Percentiles rank a stretch among this genome's conserved stretches.
Evolutionary conservation across 2,329 filamentous ascomycete species (phyloP).

Genomic region (Aspergillus tanneri): DNA sequence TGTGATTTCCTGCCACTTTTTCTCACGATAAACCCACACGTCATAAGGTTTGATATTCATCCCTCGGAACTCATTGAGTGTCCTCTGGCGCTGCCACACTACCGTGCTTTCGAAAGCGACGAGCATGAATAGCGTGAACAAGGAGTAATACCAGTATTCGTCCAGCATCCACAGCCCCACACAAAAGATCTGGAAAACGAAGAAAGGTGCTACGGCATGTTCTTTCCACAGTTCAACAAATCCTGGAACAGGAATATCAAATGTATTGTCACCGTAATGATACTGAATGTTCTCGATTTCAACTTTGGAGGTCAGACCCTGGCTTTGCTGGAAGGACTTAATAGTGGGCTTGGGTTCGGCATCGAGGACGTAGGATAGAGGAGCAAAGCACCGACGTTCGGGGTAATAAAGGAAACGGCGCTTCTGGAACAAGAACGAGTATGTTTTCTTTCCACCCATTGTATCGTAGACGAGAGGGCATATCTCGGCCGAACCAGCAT

Average conservation of each 20-base stretch:
- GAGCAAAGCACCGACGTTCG: conserved; percentile 71
- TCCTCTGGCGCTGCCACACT: conserved; percentile 97
- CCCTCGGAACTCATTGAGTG: conserved; percentile 90
- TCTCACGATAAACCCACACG: conserved; percentile 82
- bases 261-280: conserved; percentile 93
- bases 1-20: conserved; percentile 82
- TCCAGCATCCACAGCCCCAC: conserved; percentile 98
- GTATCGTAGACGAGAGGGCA: conserved; percentile 76
- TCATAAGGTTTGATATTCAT: conserved; percentile 99
- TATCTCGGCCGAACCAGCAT: conserved; percentile 86
- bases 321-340: conserved; percentile 73
- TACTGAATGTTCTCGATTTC: conserved; percentile 79
- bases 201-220: conserved; percentile 97
- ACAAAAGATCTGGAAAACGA: conserved; percentile 98
- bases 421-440: conserved; percentile 97
- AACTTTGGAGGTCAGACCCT: conserved; percentile 70
- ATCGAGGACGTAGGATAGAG: conserved; percentile 81
- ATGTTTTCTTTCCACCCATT: conserved; percentile 68
- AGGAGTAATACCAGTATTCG: conserved; percentile 99
- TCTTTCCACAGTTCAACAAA: conserved; percentile 97
- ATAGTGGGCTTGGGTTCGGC: conserved; percentile 77
- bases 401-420: conserved; percentile 85
- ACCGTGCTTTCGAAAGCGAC: conserved; percentile 97
- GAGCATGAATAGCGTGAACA: conserved; percentile 98
- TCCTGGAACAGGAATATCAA: conserved; percentile 95